Conservation (phyloP, 2,329 filamentous ascomycete genomes). For the Exserohilum turcica region DNA sequence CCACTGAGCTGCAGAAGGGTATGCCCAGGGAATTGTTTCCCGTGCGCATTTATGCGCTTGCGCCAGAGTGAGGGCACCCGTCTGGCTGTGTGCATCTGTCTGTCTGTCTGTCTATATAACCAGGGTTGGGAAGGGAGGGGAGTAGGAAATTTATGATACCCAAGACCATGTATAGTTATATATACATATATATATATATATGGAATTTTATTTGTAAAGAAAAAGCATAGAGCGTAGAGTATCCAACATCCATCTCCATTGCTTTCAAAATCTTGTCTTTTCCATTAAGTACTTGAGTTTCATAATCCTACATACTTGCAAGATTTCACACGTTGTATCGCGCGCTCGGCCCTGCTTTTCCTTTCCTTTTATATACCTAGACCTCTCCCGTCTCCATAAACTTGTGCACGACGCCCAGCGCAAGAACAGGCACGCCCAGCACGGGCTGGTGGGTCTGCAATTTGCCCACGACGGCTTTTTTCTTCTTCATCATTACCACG, state of each 20-base stretch:
- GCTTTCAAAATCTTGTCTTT: too few species aligned
- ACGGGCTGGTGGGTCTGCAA: constrained; percentile 20
- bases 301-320: too few species aligned
- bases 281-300: too few species aligned
- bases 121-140: too few species aligned
- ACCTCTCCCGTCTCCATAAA: constrained; percentile 32
- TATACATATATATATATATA: too few species aligned
- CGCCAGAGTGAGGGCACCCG: constrained; percentile 52
- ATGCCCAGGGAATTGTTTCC: constrained; percentile 73
- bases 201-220: too few species aligned
- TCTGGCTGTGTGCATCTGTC: too few species aligned
- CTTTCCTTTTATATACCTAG: neutral
- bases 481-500: constrained; percentile 7
- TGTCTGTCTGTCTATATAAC: too few species aligned
- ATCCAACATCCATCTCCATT: neutral
- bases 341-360: too few species aligned
- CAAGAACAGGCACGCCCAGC: constrained; percentile 24
- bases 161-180: neutral
- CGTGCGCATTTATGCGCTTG: constrained; percentile 78
- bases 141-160: constrained; percentile 11
- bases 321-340: too few species aligned
- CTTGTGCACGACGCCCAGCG: constrained; percentile 29
- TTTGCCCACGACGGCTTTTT: constrained; percentile 9
- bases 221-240: too few species aligned
- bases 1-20: constrained; percentile 55